Percentiles rank a stretch among this genome's conserved stretches.
These are phyloP conservation scores for Boletus barrowsii DNA, from an alignment of 768 basidiomycete genomes.

Conservation along the genomic window DNA sequence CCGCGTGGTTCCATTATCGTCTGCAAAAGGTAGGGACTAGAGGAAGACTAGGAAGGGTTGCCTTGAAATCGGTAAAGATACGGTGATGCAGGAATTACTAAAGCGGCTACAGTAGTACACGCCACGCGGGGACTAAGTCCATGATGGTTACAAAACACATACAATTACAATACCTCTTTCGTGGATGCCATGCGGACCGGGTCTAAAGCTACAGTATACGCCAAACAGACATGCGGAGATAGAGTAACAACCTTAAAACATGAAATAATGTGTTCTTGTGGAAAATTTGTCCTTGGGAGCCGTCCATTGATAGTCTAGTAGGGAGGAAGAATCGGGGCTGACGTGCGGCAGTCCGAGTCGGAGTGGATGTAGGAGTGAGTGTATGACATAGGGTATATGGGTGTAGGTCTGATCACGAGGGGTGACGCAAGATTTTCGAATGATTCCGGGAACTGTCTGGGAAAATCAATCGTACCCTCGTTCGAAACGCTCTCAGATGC, in stretches of 20 bases:
- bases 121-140: background rate
- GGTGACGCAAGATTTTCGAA: slow-evolving; percentile 14
- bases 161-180: slow-evolving; percentile 1
- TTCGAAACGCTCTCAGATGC: slow-evolving; percentile 3
- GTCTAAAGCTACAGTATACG: slow-evolving; percentile 12
- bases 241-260: slow-evolving; percentile 6
- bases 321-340: background rate
- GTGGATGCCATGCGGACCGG: background rate
- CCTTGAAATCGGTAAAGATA: too few species aligned
- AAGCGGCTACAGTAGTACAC: background rate
- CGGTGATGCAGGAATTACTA: too few species aligned
- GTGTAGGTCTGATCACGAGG: slow-evolving; percentile 27
- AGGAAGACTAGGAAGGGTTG: background rate
- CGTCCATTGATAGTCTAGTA: slow-evolving; percentile 1
- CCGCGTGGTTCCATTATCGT: slow-evolving; percentile 24
- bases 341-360: slow-evolving; percentile 4
- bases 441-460: slow-evolving; percentile 3
- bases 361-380: slow-evolving; percentile 11
- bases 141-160: slow-evolving; percentile 2
- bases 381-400: slow-evolving; percentile 28
- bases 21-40: background rate
- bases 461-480: background rate
- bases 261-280: slow-evolving; percentile 1
- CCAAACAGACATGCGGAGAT: slow-evolving; percentile 10
- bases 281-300: background rate